A percentile compares a stretch with the other conserved stretches of the same genome.
phyloP scores from a whole-genome alignment of 1,284 basidiomycete species.

The Pisolithus thermaeus region DNA sequence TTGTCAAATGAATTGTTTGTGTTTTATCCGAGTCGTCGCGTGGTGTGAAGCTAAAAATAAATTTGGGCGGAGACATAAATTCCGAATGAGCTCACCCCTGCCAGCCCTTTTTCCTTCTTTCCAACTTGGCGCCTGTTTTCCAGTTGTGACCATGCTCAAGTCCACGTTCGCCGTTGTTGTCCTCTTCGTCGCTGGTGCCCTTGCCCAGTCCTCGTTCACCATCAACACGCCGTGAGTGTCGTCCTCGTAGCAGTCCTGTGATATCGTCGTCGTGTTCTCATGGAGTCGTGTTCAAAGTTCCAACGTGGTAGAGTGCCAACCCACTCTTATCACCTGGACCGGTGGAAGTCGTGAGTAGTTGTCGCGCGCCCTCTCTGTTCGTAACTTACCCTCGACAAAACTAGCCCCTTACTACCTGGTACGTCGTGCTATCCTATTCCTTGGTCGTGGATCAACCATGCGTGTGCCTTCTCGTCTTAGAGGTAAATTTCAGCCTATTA shows the following conservation, averaged over 20 bases:
- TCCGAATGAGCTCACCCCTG: conserved; percentile 6
- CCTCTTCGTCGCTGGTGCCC: conserved; percentile 34
- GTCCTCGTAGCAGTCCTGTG: neutral
- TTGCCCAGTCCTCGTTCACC: conserved; percentile 31
- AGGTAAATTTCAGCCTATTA: conserved; percentile 10
- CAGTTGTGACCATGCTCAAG: conserved; percentile 38
- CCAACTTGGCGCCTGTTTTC: neutral
- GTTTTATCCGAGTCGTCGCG: neutral
- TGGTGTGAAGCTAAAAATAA: conserved; percentile 7
- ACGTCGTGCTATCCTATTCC: conserved; percentile 21
- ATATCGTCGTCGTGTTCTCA: conserved; percentile 4
- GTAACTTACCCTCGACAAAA: conserved; percentile 3
- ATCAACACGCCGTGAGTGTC: conserved; percentile 59
- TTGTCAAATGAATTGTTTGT: no score
- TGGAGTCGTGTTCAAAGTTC: conserved; percentile 24
- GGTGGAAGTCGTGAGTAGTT: conserved; percentile 46
- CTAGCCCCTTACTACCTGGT: conserved; percentile 51
- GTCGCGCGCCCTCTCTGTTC: neutral
- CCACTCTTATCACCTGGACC: conserved; percentile 41
- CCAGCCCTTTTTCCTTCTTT: conserved; percentile 13
- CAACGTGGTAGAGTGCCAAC: conserved; percentile 46
- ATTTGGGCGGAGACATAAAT: conserved; percentile 31
- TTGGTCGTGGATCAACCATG: neutral
- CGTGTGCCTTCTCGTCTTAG: conserved; percentile 12
- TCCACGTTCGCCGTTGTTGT: conserved; percentile 33